Base-by-base conservation (phyloP, 2,329 filamentous ascomycete species). In the Cordyceps fumosorosea region DNA sequence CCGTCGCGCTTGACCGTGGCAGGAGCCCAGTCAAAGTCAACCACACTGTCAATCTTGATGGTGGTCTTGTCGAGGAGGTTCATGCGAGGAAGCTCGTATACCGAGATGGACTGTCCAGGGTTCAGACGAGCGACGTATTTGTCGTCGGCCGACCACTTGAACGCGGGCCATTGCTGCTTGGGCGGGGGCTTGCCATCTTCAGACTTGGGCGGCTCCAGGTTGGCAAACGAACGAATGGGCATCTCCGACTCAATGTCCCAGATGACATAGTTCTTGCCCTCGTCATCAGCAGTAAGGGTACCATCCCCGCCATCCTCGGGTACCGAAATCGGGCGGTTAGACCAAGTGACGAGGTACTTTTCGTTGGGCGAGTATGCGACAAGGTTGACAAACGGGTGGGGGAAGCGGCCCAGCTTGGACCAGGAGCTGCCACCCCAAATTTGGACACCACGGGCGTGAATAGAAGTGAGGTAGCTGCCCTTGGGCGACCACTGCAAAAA, bases 101-200 rank as follows among this genome's bases (percentile, higher is more conserved):
- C 86, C 58, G 91, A 95, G 71, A 99, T 96, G 61, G 90, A 91
- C 68, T 92, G 86, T 67, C 89, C 90, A 67, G 91, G 92, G 65
- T 87, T 91, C 80, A 98, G 87, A 65, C 95, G 88, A 24, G 95
- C 95, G 65, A 98, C 93, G 74, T 96, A 99, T 76, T 96, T 95
- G 78, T 97, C 92, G 73, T 99, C 95, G 3, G 95, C 82, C 34
- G 95, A 98, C 95, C 95, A 99, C 81, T 99, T 99, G 86, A 99
- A 99, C 2, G 93, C 93, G 26, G 95, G 95, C 95, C 95, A 99
- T 72, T 95, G 90, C 69, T 96, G 87, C 84, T 97, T 97, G 76
- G 92, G 91, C 14, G 78, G 77, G 50, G 77, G 76, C 82, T 96
- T 96, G 44, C 78, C 78, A 55, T 84, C 81, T 64, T 77, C 76